Evolutionary conservation across 352 stramenopile species (phyloP).

Genomic region (Halophytophthora polymorphica): DNA sequence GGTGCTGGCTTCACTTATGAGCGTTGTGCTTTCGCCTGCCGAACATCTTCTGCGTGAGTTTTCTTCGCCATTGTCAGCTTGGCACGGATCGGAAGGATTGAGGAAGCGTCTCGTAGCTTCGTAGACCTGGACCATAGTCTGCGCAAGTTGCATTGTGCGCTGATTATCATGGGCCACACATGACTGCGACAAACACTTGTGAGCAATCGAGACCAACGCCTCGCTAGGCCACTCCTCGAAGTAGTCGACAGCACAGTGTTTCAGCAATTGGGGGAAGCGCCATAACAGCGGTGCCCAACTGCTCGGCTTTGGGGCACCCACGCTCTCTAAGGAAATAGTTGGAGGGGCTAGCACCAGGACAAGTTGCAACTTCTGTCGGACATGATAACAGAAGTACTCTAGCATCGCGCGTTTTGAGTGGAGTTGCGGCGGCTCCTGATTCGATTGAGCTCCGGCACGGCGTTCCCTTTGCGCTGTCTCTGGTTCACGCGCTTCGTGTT

Average conservation of each 20-base stretch:
- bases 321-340: not conserved
- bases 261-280: slow-evolving; percentile 41
- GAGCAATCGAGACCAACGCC: slow-evolving; percentile 36
- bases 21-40: not conserved
- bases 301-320: not conserved
- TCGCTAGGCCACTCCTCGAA: slow-evolving; percentile 44
- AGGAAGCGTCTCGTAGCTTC: slow-evolving; percentile 21
- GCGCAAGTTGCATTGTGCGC: slow-evolving; percentile 29
- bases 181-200: slow-evolving; percentile 33
- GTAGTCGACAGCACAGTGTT: slow-evolving; percentile 33
- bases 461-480: not conserved
- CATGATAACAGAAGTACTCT: slow-evolving; percentile 40
- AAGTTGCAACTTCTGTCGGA: slow-evolving; percentile 49
- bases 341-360: slow-evolving; percentile 41
- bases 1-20: not conserved
- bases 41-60: not conserved
- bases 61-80: not conserved
- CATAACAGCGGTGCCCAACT: slow-evolving; percentile 30
- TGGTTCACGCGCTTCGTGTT: slow-evolving; percentile 10
- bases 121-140: slow-evolving; percentile 44
- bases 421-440: slow-evolving; percentile 7
- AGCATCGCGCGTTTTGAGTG: slow-evolving; percentile 49
- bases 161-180: slow-evolving; percentile 15
- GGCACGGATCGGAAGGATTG: not conserved
- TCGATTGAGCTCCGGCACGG: not conserved